Evolutionary conservation across 371 early-diverging fungal species (phyloP), one percentile per base, ranked within the genome.

Genomic region (Saksenaea oblongispora): DNA sequence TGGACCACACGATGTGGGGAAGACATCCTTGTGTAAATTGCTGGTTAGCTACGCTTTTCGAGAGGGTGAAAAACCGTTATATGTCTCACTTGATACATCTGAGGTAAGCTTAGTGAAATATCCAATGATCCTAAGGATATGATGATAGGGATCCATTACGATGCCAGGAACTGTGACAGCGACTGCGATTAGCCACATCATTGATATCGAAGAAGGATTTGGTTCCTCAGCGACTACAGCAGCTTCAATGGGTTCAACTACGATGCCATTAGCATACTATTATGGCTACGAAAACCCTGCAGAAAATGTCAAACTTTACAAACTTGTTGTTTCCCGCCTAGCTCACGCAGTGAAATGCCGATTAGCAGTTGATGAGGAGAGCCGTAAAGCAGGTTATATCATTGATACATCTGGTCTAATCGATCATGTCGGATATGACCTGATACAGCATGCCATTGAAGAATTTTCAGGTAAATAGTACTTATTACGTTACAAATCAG

Each of bases 1-100:
- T 1, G 98, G 98, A 0, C 95, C 95, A 1, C 81, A 89, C 34
- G 96, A 97, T 71, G 87, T 91, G 10, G 98, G 98, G 14, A 98
- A 97, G 70, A 93, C 96, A 0, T 87, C 94, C 0, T 70, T 97
- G 27, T 84, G 87, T 47, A 92, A 92, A 56, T 88, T 92, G 5
- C 76, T 98, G 13, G 74, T 91, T 26, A 94, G 92, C 72, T 98
- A 96, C 62, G 92, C 93, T 0, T 76, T 93, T 9, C 82, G 92
- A 55, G 88, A 88, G 70, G 88, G 86, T 3, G 85, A 88, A 15
- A 78, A 81, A 17, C 95, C 96, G 0, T 66, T 95, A 26, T 95
- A 90, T 75, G 89, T 94, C 0, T 93, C 94, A 54, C 68, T 97
- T 47, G 98, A 97, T 69, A 86, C 93, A 3, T 83, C 84, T 9